phyloP scores from a whole-genome alignment of 2,329 filamentous ascomycete species.

The Penicillium hesseltinei region DNA sequence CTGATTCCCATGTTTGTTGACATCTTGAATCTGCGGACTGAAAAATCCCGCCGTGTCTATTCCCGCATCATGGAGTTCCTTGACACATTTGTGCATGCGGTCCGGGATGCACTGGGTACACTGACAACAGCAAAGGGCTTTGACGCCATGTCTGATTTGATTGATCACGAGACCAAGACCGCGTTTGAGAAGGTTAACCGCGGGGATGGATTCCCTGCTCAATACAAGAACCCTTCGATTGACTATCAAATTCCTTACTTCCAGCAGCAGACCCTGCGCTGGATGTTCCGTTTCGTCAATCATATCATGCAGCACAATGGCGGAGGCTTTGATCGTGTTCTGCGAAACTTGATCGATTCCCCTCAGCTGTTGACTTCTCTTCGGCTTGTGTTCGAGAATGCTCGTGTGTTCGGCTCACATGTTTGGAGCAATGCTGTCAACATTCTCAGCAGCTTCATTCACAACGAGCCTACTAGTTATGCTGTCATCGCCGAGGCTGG shows the following conservation, averaged over 20 bases:
- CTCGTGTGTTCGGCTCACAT: conserved; percentile 77
- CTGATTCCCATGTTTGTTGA: conserved; percentile 88
- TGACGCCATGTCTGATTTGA: conserved; percentile 83
- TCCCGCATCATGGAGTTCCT: conserved; percentile 82
- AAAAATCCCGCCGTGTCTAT: conserved; percentile 77
- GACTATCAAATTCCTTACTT: conserved; percentile 94
- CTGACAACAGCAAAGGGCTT: conserved; percentile 81
- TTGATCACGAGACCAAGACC: conserved; percentile 72
- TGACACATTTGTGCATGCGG: conserved; percentile 81
- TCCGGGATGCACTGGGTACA: conserved; percentile 78
- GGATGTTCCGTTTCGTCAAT: conserved; percentile 92
- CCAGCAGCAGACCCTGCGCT: conserved; percentile 89
- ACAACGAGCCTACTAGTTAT: conserved; percentile 98
- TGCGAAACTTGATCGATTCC: conserved; percentile 93
- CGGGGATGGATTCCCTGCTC: conserved; percentile 68
- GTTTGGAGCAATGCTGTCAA: conserved; percentile 95
- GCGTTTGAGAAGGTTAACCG: conserved; percentile 65
- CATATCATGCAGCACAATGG: conserved; percentile 85
- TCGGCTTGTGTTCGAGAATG: conserved; percentile 76
- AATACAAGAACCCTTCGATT: conserved; percentile 75
- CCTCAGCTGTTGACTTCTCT: conserved; percentile 77
- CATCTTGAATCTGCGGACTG: conserved; percentile 77
- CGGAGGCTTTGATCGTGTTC: conserved; percentile 81
- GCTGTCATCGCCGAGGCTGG: conserved; percentile 92
- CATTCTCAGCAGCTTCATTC: conserved; percentile 92